Percentiles rank a stretch among this genome's conserved stretches.
Conservation (phyloP, 2,329 filamentous ascomycete species). For the Aspergillus awamori region DNA sequence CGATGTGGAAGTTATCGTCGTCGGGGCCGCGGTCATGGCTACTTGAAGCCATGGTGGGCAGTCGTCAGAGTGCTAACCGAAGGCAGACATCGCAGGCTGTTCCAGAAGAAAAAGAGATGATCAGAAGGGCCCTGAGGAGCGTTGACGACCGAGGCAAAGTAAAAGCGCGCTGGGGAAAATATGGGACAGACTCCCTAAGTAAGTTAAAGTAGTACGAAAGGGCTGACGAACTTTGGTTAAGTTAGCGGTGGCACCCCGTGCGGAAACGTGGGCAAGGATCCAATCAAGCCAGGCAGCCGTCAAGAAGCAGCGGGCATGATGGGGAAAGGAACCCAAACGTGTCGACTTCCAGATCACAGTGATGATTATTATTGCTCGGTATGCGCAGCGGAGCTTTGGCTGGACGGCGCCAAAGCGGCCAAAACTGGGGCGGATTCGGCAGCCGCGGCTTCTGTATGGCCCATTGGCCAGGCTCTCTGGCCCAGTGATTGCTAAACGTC, state of each 20-base stretch:
- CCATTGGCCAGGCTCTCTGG: not conserved
- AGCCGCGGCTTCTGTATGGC: constrained; percentile 5
- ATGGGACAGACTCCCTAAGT: not conserved
- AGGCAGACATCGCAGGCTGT: constrained; percentile 43
- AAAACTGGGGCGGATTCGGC: constrained; percentile 9
- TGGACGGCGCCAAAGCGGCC: constrained; percentile 14
- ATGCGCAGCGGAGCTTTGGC: constrained; percentile 13
- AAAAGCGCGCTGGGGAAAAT: not conserved
- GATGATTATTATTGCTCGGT: constrained; percentile 8
- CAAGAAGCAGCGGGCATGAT: constrained; percentile 2
- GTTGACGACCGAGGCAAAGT: not conserved
- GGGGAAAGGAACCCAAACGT: constrained; percentile 6
- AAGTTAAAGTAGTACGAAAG: constrained; percentile 1
- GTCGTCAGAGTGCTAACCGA: constrained; percentile 36
- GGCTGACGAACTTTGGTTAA: constrained; percentile 5
- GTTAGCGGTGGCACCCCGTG: constrained; percentile 3
- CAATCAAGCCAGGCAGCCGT: constrained; percentile 7
- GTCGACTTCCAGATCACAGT: constrained; percentile 6
- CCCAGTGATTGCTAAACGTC: constrained; percentile 10
- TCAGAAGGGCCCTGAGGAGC: not conserved
- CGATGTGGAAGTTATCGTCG: constrained; percentile 29
- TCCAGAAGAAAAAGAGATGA: constrained; percentile 3
- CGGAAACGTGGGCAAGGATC: constrained; percentile 8
- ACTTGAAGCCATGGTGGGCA: constrained; percentile 47
- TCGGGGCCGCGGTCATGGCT: constrained; percentile 36